These are phyloP conservation scores for Dendrocalamus sinicus DNA, from an alignment of 176 grass and related monocot genomes.

Conservation along the genomic window DNA sequence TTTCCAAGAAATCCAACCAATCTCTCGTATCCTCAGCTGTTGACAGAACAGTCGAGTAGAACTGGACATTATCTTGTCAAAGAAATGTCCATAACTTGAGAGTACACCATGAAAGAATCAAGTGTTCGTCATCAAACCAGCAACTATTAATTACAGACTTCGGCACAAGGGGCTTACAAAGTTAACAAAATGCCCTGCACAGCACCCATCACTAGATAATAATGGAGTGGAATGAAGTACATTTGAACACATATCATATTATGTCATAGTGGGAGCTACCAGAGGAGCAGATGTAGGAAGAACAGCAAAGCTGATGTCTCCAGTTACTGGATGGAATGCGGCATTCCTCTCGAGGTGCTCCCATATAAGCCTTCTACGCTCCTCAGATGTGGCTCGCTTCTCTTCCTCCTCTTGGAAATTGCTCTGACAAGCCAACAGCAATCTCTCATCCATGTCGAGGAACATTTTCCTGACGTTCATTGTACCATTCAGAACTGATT, in stretches of 20 bases:
- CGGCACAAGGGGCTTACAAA: slow-evolving; percentile 40
- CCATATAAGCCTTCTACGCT: slow-evolving; percentile 85
- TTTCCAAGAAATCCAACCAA: slow-evolving; percentile 22
- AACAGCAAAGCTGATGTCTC: slow-evolving; percentile 58
- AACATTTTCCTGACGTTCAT: slow-evolving; percentile 94
- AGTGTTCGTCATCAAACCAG: slow-evolving; percentile 40
- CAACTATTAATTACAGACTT: slow-evolving; percentile 63
- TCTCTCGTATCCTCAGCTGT: background rate
- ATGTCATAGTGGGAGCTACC: slow-evolving; percentile 69
- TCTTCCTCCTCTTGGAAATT: slow-evolving; percentile 90
- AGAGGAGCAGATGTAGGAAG: slow-evolving; percentile 62
- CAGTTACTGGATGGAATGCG: slow-evolving; percentile 57
- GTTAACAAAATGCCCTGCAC: slow-evolving; percentile 50
- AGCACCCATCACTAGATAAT: slow-evolving; percentile 46
- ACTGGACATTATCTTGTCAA: slow-evolving; percentile 43
- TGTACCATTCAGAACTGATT: slow-evolving; percentile 86
- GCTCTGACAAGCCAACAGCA: slow-evolving; percentile 78
- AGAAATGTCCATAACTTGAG: slow-evolving; percentile 42
- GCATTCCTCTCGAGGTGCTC: slow-evolving; percentile 73
- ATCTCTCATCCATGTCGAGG: slow-evolving; percentile 81
- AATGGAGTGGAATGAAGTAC: slow-evolving; percentile 35
- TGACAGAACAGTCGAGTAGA: slow-evolving; percentile 32
- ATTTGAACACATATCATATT: slow-evolving; percentile 35
- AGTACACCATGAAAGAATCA: slow-evolving; percentile 48
- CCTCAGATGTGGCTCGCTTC: slow-evolving; percentile 57